phyloP scores from a whole-genome alignment of 495 filamentous ascomycete species.

The Diplogelasinospora grovesii region DNA sequence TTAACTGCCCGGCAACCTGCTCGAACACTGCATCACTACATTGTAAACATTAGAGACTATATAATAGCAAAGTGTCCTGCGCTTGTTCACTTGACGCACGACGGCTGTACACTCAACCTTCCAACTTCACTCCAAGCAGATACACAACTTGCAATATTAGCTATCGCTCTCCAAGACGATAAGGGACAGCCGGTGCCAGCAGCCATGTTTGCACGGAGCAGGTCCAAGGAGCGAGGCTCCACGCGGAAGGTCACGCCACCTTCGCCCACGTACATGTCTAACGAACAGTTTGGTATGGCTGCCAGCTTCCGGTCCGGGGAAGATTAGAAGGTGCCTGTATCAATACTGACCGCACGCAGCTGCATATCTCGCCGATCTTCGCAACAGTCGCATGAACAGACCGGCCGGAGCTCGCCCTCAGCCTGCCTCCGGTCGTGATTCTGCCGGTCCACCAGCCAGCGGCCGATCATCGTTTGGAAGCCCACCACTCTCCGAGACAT shows the following conservation, averaged over 20 bases:
- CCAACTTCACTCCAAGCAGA: too few relatives aligned
- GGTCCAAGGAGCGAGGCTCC: slow-evolving; percentile 27
- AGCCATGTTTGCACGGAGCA: slow-evolving; percentile 28
- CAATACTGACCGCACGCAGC: slow-evolving; percentile 43
- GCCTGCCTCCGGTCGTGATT: slow-evolving; percentile 40
- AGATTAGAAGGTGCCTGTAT: slow-evolving; percentile 3
- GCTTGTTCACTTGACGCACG: too few relatives aligned
- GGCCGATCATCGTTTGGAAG: slow-evolving; percentile 27
- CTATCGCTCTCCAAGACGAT: too few relatives aligned
- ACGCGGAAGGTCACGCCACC: slow-evolving; percentile 61
- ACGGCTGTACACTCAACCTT: too few relatives aligned
- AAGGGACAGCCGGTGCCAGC: slow-evolving; percentile 1
- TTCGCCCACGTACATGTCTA: slow-evolving; percentile 75
- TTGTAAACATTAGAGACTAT: too few relatives aligned
- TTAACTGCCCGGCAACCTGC: too few relatives aligned
- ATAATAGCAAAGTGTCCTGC: too few relatives aligned
- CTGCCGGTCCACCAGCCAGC: slow-evolving; percentile 17
- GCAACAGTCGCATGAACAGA: slow-evolving; percentile 67
- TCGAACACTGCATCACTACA: too few relatives aligned
- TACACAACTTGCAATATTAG: too few relatives aligned
- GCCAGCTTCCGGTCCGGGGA: slow-evolving; percentile 17
- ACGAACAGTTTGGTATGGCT: slow-evolving; percentile 75
- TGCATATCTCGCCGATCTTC: slow-evolving; percentile 71
- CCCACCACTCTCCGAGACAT: slow-evolving; percentile 37
- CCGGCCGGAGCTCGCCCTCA: slow-evolving; percentile 76